phyloP scores from a whole-genome alignment of 2,329 filamentous ascomycete genomes.

The Penicillium oxalicum region DNA sequence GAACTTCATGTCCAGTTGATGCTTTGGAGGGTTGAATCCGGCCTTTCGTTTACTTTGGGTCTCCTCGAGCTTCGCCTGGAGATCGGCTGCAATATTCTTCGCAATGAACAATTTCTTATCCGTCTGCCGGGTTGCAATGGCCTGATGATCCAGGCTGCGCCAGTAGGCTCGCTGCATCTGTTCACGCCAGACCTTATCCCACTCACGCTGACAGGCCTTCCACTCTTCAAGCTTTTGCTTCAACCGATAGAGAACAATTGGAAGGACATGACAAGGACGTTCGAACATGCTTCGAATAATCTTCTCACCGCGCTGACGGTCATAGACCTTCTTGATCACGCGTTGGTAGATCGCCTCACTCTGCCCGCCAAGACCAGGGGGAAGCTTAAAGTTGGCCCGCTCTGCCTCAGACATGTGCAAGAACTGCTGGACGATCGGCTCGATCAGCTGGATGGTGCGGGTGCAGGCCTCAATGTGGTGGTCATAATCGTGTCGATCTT shows the following conservation, averaged over 20 bases:
- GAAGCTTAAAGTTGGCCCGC: conserved; percentile 69
- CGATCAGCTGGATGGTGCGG: conserved; percentile 91
- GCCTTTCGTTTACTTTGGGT: conserved; percentile 66
- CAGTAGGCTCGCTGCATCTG: conserved; percentile 94
- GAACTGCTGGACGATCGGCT: conserved; percentile 89
- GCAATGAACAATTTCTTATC: conserved; percentile 89
- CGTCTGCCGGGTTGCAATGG: conserved; percentile 75
- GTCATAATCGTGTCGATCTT: conserved; percentile 97
- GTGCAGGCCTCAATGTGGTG: conserved; percentile 95
- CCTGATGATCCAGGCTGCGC: conserved; percentile 94
- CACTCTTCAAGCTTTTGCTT: conserved; percentile 98
- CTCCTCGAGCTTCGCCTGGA: conserved; percentile 89
- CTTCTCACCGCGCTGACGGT: conserved; percentile 71
- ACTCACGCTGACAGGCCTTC: conserved; percentile 93
- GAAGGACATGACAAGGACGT: conserved; percentile 78
- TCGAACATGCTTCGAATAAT: conserved; percentile 83
- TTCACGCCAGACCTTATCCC: conserved; percentile 97
- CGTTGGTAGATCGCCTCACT: conserved; percentile 96
- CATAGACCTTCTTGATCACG: conserved; percentile 96
- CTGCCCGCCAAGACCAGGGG: conserved; percentile 77
- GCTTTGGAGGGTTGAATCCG: conserved; percentile 54
- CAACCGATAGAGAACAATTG: conserved; percentile 77
- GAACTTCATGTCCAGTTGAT: conserved; percentile 73
- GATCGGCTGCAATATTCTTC: conserved; percentile 83
- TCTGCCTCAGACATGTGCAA: conserved; percentile 70